Conservation (phyloP, 2,329 filamentous ascomycete species). For the Ceratocystis papillata region DNA sequence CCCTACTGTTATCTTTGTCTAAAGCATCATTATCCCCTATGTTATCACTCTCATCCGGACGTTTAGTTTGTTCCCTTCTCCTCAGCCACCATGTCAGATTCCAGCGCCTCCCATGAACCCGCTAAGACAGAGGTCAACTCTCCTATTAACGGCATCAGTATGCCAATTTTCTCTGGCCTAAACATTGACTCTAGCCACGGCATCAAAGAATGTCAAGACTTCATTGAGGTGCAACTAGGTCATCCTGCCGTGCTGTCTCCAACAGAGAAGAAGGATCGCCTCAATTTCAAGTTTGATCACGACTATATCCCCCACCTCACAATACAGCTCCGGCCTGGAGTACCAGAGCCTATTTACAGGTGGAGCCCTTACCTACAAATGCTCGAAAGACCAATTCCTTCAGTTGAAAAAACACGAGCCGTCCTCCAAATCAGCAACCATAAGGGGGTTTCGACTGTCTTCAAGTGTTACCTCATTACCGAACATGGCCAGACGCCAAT, state of each 20-base stretch:
- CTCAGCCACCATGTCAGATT: background rate
- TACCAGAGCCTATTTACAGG: background rate
- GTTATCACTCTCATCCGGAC: background rate
- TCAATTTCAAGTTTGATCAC: slow-evolving; percentile 10
- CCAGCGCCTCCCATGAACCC: background rate
- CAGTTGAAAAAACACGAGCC: background rate
- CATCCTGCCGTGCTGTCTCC: background rate
- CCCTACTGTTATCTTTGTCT: background rate
- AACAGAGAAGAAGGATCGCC: background rate
- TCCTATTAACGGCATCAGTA: background rate
- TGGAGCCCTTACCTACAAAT: background rate
- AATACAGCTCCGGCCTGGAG: slow-evolving; percentile 2
- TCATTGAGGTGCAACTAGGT: background rate
- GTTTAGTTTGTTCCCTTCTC: background rate
- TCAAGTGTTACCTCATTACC: background rate
- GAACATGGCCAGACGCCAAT: background rate
- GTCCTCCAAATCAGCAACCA: background rate
- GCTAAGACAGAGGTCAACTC: background rate
- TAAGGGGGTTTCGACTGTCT: background rate
- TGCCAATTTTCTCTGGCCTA: background rate
- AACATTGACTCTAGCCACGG: background rate
- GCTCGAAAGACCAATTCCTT: background rate
- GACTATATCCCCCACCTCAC: background rate
- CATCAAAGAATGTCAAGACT: slow-evolving; percentile 3
- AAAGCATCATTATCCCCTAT: background rate